Conservation (phyloP, 495 filamentous ascomycete genomes). For the Pseudevernia furfuracea region DNA sequence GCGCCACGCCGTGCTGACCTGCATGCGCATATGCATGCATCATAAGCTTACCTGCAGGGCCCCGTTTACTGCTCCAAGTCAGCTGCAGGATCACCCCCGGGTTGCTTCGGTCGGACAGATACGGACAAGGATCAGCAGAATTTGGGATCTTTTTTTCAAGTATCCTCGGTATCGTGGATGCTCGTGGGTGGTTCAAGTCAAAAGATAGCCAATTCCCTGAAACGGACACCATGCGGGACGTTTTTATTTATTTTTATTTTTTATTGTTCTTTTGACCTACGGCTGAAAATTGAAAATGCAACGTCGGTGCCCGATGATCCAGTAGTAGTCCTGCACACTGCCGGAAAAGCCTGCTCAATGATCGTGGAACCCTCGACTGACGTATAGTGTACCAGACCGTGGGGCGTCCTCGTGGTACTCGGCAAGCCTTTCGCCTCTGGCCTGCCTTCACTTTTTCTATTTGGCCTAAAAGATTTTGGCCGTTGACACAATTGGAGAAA, state of each 20-base stretch:
- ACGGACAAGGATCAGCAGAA: conserved; percentile 7
- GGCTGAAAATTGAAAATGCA: background rate
- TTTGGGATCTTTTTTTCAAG: background rate
- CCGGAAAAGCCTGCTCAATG: conserved; percentile 1
- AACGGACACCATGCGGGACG: background rate
- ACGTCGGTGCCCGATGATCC: background rate
- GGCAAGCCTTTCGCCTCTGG: conserved; percentile 32
- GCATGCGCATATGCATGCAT: conserved; percentile 15
- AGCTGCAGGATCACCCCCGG: background rate
- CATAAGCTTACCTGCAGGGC: conserved; percentile 9
- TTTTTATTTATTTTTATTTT: background rate
- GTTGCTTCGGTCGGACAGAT: conserved; percentile 2
- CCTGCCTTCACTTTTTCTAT: conserved; percentile 43
- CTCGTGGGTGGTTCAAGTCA: background rate
- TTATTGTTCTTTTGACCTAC: background rate
- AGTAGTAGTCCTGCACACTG: background rate
- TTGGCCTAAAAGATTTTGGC: conserved; percentile 35
- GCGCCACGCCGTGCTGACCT: conserved; percentile 1
- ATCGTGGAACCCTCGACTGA: conserved; percentile 5
- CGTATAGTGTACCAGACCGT: conserved; percentile 38
- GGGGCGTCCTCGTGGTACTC: conserved; percentile 32
- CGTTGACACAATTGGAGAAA: conserved; percentile 31
- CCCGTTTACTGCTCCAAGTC: background rate
- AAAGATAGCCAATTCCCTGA: background rate
- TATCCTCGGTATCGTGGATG: background rate